A percentile compares a stretch with the other conserved stretches of the same genome.
Conservation (phyloP, 1,284 basidiomycete species). For the Ustanciosporium gigantosporum region DNA sequence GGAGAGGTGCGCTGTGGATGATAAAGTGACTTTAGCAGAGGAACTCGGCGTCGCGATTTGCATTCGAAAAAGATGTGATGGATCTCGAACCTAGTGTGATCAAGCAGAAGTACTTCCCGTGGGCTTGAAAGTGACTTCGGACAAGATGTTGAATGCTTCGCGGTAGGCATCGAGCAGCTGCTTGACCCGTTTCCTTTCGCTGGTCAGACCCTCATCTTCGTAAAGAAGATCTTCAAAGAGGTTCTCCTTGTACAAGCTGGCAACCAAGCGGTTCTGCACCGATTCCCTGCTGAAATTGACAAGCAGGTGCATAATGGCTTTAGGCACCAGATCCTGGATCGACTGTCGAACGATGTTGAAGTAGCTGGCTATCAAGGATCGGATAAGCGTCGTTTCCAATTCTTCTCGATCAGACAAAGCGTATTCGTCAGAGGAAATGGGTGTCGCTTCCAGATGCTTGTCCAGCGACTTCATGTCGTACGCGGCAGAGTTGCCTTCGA, state of each 20-base stretch:
- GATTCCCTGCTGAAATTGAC: conserved; percentile 96
- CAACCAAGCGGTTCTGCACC: conserved; percentile 92
- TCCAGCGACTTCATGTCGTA: conserved; percentile 99
- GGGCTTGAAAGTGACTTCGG: conserved; percentile 50
- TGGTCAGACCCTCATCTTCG: conserved; percentile 92
- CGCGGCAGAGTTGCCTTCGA: conserved; percentile 80
- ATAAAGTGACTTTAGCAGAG: too few relatives aligned
- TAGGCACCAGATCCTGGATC: conserved; percentile 95
- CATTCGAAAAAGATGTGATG: too few relatives aligned
- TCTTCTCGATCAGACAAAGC: conserved; percentile 78
- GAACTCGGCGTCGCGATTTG: too few relatives aligned
- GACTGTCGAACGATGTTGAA: conserved; percentile 94
- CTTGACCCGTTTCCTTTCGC: conserved; percentile 90
- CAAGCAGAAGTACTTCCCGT: too few relatives aligned
- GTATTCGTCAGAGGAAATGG: conserved; percentile 68
- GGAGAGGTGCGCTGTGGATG: too few relatives aligned
- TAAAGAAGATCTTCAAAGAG: conserved; percentile 87
- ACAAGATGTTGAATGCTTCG: conserved; percentile 76
- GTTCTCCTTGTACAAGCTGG: conserved; percentile 78
- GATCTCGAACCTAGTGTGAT: too few relatives aligned
- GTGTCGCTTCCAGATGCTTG: conserved; percentile 72
- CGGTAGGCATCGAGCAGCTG: conserved; percentile 93
- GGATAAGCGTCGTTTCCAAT: conserved; percentile 93
- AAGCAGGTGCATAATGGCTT: conserved; percentile 70
- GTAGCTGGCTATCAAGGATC: conserved; percentile 90